Conservation (phyloP, 2,329 filamentous ascomycete species). For the Aureobasidium sp. region DNA sequence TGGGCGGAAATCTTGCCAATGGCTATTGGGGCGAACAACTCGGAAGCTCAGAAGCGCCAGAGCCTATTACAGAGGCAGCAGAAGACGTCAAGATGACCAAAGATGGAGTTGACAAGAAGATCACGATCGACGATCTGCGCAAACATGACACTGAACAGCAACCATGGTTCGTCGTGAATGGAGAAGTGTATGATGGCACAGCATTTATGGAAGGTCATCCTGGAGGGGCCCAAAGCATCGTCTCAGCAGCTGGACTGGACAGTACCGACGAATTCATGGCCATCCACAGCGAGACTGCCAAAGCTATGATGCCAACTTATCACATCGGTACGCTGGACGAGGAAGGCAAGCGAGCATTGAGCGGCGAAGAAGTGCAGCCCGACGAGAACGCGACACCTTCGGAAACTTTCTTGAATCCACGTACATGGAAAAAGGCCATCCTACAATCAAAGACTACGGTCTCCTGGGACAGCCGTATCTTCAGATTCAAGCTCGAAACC, state of each 20-base stretch:
- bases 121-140: slow-evolving; percentile 64
- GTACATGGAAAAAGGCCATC: slow-evolving; percentile 63
- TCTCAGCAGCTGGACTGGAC: slow-evolving; percentile 73
- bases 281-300: slow-evolving; percentile 88
- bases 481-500: slow-evolving; percentile 72
- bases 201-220: slow-evolving; percentile 73
- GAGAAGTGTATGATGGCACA: slow-evolving; percentile 83
- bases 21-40: slow-evolving; percentile 75
- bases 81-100: slow-evolving; percentile 73
- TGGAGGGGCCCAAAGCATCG: slow-evolving; percentile 77
- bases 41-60: slow-evolving; percentile 40
- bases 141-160: slow-evolving; percentile 55
- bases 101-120: slow-evolving; percentile 51
- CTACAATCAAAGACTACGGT: slow-evolving; percentile 61
- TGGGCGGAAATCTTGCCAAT: slow-evolving; percentile 70
- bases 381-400: slow-evolving; percentile 34
- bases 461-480: slow-evolving; percentile 72
- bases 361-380: slow-evolving; percentile 34
- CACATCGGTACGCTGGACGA: slow-evolving; percentile 73
- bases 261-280: slow-evolving; percentile 82
- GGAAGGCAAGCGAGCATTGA: slow-evolving; percentile 47
- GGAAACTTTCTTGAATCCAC: slow-evolving; percentile 62
- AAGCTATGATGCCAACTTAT: slow-evolving; percentile 78
- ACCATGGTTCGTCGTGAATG: slow-evolving; percentile 84
- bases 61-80: slow-evolving; percentile 40